Conservation (phyloP, 148 eudicot species). For the Vaccinium myrtillus region DNA sequence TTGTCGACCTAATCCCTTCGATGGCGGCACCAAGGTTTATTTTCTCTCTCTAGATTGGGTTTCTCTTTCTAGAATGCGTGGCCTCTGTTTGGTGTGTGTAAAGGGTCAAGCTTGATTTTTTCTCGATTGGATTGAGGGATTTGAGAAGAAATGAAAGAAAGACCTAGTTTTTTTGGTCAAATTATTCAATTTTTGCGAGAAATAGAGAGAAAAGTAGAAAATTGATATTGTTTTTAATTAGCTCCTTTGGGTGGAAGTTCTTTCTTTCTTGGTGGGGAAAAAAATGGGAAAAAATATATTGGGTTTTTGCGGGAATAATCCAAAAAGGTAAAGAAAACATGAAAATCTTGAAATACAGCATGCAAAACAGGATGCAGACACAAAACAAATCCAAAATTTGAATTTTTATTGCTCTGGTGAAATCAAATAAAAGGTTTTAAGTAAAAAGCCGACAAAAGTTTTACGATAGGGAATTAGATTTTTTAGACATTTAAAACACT, state of each 20-base stretch:
- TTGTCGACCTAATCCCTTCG: constrained; percentile 51
- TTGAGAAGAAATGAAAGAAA: too few species aligned
- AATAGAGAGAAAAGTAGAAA: too few species aligned
- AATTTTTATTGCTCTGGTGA: background rate
- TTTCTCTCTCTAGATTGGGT: background rate
- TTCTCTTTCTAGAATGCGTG: constrained; percentile 1
- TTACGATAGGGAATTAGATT: too few species aligned
- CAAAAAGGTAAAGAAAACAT: background rate
- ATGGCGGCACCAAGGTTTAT: constrained; percentile 67
- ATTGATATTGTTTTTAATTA: too few species aligned
- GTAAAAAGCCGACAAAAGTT: too few species aligned
- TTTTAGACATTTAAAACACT: background rate
- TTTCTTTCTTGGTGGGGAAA: background rate
- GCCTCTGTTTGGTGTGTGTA: background rate
- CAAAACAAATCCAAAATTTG: background rate
- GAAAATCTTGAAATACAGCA: background rate
- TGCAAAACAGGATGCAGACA: background rate
- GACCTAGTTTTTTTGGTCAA: too few species aligned
- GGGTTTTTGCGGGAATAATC: background rate
- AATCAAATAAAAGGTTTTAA: background rate
- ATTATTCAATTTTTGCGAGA: too few species aligned
- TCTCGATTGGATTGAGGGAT: too few species aligned
- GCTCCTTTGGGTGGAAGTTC: too few species aligned
- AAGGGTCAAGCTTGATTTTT: background rate
- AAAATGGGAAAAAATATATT: background rate